phyloP scores from a whole-genome alignment of 495 filamentous ascomycete species.

The Annulohypoxylon nitens region DNA sequence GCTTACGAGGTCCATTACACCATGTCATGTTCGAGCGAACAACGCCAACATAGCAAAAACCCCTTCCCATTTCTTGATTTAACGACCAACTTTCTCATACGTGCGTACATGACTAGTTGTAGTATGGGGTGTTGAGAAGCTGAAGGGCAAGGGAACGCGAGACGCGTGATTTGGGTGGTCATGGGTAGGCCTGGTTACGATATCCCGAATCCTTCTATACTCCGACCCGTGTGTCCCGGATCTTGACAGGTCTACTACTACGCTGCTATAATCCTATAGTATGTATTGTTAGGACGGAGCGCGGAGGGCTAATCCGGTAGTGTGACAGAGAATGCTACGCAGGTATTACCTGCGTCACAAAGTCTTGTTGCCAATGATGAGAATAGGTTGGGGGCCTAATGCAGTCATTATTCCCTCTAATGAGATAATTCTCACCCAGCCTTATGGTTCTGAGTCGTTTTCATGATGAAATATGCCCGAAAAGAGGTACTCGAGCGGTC shows the following conservation, averaged over 20 bases:
- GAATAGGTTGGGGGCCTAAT: not conserved
- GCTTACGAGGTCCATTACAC: slow-evolving; percentile 8
- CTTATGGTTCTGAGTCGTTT: slow-evolving; percentile 11
- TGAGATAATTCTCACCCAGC: slow-evolving; percentile 27
- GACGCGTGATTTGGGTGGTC: not conserved
- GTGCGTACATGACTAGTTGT: not conserved
- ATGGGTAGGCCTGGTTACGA: not conserved
- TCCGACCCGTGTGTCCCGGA: not conserved
- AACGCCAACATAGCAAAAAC: not conserved
- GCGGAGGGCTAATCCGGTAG: not conserved
- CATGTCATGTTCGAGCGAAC: not conserved
- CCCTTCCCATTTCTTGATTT: not conserved
- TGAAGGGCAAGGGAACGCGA: not conserved
- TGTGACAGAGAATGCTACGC: slow-evolving; percentile 3
- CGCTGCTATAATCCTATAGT: not conserved
- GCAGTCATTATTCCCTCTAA: slow-evolving; percentile 12
- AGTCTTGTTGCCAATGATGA: not conserved
- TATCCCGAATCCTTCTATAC: slow-evolving; percentile 1
- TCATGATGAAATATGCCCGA: not conserved
- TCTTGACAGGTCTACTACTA: not conserved
- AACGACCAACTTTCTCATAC: not conserved
- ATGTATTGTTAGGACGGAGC: not conserved
- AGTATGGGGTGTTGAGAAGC: not conserved
- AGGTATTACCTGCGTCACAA: slow-evolving; percentile 9
- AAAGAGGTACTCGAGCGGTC: not conserved